Conservation (phyloP, 73 alveolate genomes). For the Paramecium octaurelia region DNA sequence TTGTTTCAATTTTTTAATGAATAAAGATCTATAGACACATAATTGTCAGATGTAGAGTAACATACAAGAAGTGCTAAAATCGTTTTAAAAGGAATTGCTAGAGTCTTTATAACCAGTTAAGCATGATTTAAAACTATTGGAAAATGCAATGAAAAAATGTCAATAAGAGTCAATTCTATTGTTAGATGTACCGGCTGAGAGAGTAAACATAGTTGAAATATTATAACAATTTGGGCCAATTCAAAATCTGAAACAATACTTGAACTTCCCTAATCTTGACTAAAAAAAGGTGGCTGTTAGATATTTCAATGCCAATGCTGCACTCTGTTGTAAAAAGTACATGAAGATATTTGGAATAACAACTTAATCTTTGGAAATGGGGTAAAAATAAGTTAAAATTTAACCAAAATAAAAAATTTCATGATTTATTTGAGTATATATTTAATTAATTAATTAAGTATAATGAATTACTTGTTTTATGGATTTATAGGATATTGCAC, state of each 20-base stretch:
- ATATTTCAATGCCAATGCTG: not conserved
- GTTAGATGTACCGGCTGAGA: not conserved
- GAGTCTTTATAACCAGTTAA: not conserved
- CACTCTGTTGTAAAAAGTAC: not conserved
- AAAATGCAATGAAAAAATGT: not conserved
- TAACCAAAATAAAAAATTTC: not conserved
- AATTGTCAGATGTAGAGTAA: not conserved
- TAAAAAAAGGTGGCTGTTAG: not conserved
- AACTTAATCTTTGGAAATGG: not conserved
- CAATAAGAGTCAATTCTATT: slow-evolving; percentile 4
- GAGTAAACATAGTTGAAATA: not conserved
- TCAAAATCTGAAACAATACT: not conserved
- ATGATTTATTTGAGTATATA: not conserved
- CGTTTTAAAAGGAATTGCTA: not conserved
- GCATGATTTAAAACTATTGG: not conserved
- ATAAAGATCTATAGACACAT: not conserved
- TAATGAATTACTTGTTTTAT: not conserved
- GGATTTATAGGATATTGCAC: not conserved
- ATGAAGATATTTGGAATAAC: not conserved
- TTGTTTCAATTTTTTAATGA: not conserved
- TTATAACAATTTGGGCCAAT: not conserved
- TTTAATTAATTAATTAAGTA: not conserved
- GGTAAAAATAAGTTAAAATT: not conserved
- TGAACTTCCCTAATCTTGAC: not conserved
- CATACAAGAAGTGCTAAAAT: not conserved